Evolutionary conservation across 257 asterid species (phyloP).

Genomic region (Capsicum rhomboideum): DNA sequence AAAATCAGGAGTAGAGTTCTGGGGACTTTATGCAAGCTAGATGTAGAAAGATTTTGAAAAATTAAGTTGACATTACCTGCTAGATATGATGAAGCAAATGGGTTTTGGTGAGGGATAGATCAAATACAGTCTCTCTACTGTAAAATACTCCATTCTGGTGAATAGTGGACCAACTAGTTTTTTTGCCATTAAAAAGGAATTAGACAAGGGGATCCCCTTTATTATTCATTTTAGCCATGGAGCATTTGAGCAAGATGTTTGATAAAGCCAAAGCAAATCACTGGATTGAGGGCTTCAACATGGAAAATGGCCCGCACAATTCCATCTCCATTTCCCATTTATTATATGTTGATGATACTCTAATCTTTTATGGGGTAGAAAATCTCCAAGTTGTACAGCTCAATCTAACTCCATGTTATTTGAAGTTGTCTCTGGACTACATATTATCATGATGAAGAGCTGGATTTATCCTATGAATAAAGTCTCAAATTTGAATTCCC

Average conservation of each 20-base stretch:
- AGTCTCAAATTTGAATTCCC: background rate
- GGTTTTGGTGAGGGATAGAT: background rate
- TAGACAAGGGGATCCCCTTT: background rate
- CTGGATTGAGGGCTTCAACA: background rate
- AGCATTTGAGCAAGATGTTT: too few species aligned
- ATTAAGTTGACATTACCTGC: background rate
- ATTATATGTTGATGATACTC: background rate
- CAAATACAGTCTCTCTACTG: background rate
- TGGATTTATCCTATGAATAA: background rate
- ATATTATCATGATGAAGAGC: background rate
- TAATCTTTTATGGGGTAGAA: too few species aligned
- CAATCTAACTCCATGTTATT: background rate
- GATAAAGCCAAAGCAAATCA: background rate
- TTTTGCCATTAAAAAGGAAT: background rate
- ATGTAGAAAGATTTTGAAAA: background rate
- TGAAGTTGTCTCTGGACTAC: background rate
- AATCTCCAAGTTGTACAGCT: background rate
- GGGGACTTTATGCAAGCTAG: too few species aligned
- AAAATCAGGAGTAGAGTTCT: too few species aligned
- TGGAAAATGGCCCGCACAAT: background rate
- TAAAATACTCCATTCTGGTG: background rate
- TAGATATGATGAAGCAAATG: background rate
- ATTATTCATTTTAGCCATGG: background rate
- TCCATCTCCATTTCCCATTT: background rate
- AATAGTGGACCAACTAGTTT: background rate